Evolutionary conservation across 257 asterid genomes (phyloP).

Genomic region (Solanum appendiculatum): DNA sequence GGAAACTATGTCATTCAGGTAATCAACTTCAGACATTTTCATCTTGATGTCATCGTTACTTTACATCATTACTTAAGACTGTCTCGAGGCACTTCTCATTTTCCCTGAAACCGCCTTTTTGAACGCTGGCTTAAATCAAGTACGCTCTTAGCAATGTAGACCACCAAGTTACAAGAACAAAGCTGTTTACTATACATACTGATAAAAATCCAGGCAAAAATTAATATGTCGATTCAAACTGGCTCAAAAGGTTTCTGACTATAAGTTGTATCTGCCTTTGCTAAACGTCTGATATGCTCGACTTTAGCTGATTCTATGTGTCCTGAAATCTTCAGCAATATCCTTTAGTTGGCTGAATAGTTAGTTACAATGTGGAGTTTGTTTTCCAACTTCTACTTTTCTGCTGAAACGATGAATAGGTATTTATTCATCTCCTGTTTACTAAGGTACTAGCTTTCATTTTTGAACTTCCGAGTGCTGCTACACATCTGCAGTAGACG

Average conservation of each 20-base stretch:
- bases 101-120: background rate
- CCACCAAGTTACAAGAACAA: background rate
- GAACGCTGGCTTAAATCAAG: background rate
- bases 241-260: background rate
- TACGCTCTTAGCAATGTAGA: background rate
- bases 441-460: background rate
- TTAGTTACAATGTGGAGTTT: background rate
- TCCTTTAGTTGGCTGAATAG: background rate
- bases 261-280: background rate
- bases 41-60: background rate
- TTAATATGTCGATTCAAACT: background rate
- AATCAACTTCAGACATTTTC: background rate
- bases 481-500: background rate
- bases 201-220: background rate
- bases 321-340: background rate
- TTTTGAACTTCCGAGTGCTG: background rate
- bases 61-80: background rate
- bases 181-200: background rate
- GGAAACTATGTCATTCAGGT: conserved; percentile 97
- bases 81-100: background rate
- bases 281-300: background rate
- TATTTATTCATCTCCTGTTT: background rate
- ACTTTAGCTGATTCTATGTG: background rate
- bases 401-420: background rate
- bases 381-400: background rate